Percentiles rank a stretch among this genome's conserved stretches.
These are phyloP conservation scores for Cyclocybe aegerita DNA, from an alignment of 768 basidiomycete species.

Conservation along the genomic window DNA sequence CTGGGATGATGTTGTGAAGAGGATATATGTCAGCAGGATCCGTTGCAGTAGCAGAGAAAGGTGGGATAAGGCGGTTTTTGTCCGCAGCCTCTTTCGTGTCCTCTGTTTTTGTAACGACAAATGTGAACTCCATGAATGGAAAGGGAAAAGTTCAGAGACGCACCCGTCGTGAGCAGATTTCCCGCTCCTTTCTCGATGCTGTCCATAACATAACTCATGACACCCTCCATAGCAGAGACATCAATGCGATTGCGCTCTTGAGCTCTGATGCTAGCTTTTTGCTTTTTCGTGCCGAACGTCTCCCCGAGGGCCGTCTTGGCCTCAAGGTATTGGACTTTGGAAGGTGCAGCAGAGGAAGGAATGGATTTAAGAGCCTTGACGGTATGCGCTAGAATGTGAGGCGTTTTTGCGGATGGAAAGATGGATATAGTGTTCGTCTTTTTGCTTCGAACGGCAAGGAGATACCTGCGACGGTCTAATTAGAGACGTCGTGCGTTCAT, in stretches of 20 bases:
- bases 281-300: slow-evolving; percentile 94
- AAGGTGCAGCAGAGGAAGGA: slow-evolving; percentile 46
- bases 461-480: slow-evolving; percentile 56
- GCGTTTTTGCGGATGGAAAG: slow-evolving; percentile 64
- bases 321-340: slow-evolving; percentile 52
- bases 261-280: slow-evolving; percentile 80
- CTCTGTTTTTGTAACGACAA: slow-evolving; percentile 39
- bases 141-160: slow-evolving; percentile 15
- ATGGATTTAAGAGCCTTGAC: slow-evolving; percentile 84
- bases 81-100: slow-evolving; percentile 66
- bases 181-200: slow-evolving; percentile 75
- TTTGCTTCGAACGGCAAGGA: slow-evolving; percentile 81
- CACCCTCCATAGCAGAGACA: slow-evolving; percentile 82
- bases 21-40: slow-evolving; percentile 75
- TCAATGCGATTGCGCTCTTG: slow-evolving; percentile 90
- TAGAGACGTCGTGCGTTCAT: neutral
- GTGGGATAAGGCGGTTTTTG: slow-evolving; percentile 72
- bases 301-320: slow-evolving; percentile 83
- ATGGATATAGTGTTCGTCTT: slow-evolving; percentile 68
- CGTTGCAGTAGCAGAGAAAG: slow-evolving; percentile 63
- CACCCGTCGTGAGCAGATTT: slow-evolving; percentile 70
- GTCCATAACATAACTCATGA: slow-evolving; percentile 78
- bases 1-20: slow-evolving; percentile 74
- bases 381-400: slow-evolving; percentile 66
- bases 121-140: neutral